Evolutionary conservation across 257 asterid genomes (phyloP).

Genomic region (Orobanche coerulescens): DNA sequence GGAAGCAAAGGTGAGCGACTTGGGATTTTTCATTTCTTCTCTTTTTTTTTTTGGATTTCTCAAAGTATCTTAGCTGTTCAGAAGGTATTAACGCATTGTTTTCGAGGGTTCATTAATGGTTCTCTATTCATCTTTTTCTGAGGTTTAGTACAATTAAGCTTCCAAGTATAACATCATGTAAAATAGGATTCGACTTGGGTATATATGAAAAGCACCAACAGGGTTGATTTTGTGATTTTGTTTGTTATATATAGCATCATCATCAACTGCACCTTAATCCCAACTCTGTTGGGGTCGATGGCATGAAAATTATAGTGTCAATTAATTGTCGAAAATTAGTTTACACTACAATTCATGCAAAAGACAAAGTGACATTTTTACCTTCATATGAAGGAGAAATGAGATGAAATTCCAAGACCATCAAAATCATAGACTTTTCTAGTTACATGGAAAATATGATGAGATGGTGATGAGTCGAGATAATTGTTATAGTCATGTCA

Average conservation of each 20-base stretch:
- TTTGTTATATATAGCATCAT: not conserved
- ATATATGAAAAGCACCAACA: slow-evolving; percentile 12
- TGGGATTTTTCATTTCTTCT: slow-evolving; percentile 1
- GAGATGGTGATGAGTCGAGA: no score
- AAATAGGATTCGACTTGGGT: not conserved
- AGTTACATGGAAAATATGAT: no score
- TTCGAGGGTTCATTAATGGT: not conserved
- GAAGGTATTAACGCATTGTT: not conserved
- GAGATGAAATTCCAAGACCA: no score
- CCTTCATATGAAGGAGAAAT: no score
- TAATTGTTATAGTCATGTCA: no score
- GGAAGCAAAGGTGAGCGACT: slow-evolving; percentile 76
- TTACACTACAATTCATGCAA: no score
- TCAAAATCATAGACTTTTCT: no score
- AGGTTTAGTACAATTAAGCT: not conserved
- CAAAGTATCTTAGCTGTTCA: not conserved
- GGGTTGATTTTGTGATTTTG: not conserved
- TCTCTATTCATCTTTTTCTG: not conserved
- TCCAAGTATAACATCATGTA: not conserved
- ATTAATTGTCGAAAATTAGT: no score
- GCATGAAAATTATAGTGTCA: no score
- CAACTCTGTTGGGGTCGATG: no score
- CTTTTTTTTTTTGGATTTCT: slow-evolving; percentile 1
- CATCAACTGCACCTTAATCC: no score
- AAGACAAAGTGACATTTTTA: no score